Evolutionary conservation across 169 alveolate genomes (phyloP).

Genomic region (Miamiensis avidus): DNA sequence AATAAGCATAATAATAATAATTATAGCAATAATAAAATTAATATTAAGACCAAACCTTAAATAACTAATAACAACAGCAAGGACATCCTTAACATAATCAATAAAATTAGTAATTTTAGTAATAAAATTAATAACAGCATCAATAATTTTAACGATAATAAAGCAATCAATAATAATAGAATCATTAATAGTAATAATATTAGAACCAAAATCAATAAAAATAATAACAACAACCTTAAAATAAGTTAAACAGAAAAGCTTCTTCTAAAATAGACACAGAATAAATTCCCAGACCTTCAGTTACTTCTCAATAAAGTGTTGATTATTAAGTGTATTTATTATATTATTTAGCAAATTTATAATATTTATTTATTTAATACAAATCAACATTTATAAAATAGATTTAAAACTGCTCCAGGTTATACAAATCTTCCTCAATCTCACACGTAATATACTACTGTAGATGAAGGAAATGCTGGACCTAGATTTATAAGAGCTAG

Average conservation of each 20-base stretch:
- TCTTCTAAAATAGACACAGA: background rate
- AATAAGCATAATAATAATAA: background rate
- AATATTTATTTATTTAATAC: too few relatives aligned
- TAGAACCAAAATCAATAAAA: background rate
- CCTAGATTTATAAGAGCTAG: slow-evolving; percentile 61
- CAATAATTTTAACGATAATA: too few relatives aligned
- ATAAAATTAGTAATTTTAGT: too few relatives aligned
- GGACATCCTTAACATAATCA: background rate
- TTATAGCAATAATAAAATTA: too few relatives aligned
- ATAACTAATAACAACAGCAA: too few relatives aligned
- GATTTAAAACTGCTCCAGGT: background rate
- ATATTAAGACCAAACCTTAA: background rate
- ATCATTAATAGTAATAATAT: background rate
- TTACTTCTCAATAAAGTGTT: background rate
- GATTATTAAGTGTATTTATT: background rate
- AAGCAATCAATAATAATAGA: background rate
- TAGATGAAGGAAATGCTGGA: slow-evolving; percentile 67
- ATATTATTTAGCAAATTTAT: too few relatives aligned
- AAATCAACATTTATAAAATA: background rate
- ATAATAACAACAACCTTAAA: background rate
- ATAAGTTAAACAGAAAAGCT: too few relatives aligned
- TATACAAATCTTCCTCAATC: background rate
- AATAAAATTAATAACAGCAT: background rate
- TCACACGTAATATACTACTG: background rate
- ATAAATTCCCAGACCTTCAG: background rate